Conservation (phyloP, 257 asterid species). For the Penstemon davidsonii region DNA sequence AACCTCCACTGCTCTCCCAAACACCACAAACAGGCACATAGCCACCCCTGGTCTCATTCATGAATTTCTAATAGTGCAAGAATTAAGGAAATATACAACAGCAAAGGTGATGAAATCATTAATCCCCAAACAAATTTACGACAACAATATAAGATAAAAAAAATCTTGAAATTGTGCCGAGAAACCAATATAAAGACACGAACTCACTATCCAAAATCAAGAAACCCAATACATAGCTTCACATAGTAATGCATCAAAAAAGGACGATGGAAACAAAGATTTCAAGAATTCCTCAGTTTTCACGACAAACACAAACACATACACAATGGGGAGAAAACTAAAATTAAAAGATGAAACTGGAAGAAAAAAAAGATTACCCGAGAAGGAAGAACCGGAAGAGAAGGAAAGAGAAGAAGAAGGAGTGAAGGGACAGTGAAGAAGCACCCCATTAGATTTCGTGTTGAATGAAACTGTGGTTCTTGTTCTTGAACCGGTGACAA, state of each 20-base stretch:
- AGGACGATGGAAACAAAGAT: background rate
- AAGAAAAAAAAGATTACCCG: constrained; percentile 39
- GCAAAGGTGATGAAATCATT: background rate
- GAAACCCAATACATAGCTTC: background rate
- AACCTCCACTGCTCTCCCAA: too few relatives aligned
- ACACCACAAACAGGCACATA: too few relatives aligned
- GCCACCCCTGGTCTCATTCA: background rate
- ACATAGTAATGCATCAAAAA: background rate
- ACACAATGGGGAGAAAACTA: too few relatives aligned
- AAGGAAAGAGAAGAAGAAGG: constrained; percentile 50
- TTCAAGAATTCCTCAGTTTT: background rate
- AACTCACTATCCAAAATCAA: constrained; percentile 17
- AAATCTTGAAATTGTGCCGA: background rate
- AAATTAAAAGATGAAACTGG: background rate
- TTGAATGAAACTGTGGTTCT: constrained; percentile 37
- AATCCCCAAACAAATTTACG: background rate
- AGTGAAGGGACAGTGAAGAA: constrained; percentile 61
- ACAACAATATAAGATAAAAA: background rate
- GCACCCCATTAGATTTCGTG: constrained; percentile 44
- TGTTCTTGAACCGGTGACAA: constrained; percentile 47
- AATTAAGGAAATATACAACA: background rate
- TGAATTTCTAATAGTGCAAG: background rate
- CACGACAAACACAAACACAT: background rate
- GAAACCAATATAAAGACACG: background rate
- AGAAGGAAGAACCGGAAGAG: constrained; percentile 55